These are phyloP conservation scores for Mycena metata DNA, from an alignment of 768 basidiomycete genomes.

Conservation along the genomic window DNA sequence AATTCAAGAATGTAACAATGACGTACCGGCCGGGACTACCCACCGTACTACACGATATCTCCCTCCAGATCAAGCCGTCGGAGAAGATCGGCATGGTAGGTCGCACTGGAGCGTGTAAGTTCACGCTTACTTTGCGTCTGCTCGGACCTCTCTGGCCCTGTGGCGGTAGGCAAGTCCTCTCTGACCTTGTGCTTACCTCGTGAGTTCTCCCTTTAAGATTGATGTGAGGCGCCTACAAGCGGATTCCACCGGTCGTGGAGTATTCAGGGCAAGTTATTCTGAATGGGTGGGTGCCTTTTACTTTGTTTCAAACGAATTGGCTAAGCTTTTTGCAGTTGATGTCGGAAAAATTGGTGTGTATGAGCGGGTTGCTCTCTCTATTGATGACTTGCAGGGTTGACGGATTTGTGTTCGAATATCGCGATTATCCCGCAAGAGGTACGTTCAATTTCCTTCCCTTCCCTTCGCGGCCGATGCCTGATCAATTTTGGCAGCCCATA, in stretches of 20 bases:
- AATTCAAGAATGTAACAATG: conserved; percentile 71
- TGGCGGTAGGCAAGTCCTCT: no score
- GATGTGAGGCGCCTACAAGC: no score
- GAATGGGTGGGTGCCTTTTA: conserved; percentile 72
- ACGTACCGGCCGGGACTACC: conserved; percentile 79
- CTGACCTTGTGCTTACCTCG: conserved; percentile 76
- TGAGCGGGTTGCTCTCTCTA: no score
- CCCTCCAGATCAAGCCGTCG: conserved; percentile 67
- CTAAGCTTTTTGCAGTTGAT: conserved; percentile 62
- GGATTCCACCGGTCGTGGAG: no score
- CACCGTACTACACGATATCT: conserved; percentile 74
- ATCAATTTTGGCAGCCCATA: no score
- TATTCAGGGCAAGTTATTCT: conserved; percentile 71
- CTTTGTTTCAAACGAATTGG: not conserved
- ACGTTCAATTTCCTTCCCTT: no score
- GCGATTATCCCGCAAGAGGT: conserved; percentile 81
- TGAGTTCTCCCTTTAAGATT: no score
- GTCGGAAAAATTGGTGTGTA: conserved; percentile 70
- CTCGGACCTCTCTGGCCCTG: no score
- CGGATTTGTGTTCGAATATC: conserved; percentile 70
- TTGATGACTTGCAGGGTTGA: conserved; percentile 48
- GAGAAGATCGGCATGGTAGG: conserved; percentile 88
- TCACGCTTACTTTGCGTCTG: no score
- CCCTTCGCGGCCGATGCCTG: no score
- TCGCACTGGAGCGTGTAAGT: conserved; percentile 71